phyloP scores from a whole-genome alignment of 2,329 filamentous ascomycete species.

The Aspergillus costaricaensis region DNA sequence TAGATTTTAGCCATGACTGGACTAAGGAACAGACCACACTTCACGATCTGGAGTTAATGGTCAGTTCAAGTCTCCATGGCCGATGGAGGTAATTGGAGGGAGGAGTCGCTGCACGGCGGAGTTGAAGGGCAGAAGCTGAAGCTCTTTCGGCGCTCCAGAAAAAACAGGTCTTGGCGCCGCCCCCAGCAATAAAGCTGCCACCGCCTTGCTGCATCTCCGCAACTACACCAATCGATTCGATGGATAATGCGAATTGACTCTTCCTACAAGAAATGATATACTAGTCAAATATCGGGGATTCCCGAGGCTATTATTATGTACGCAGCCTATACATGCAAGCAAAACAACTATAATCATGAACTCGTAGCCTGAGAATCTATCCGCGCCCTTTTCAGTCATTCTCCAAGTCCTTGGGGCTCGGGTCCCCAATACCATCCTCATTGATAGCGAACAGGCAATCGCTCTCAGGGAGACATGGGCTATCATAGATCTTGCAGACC shows the following conservation, averaged over 20 bases:
- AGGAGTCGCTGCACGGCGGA: constrained; percentile 18
- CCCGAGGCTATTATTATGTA: not conserved
- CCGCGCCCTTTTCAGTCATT: constrained; percentile 60
- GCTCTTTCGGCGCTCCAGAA: constrained; percentile 28
- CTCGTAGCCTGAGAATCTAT: constrained; percentile 19
- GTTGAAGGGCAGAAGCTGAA: constrained; percentile 32
- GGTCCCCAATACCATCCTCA: constrained; percentile 95
- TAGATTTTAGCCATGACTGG: constrained; percentile 69
- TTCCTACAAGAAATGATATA: too few relatives aligned
- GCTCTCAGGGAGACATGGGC: constrained; percentile 91
- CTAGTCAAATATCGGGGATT: not conserved
- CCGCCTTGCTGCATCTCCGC: constrained; percentile 10
- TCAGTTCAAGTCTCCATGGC: constrained; percentile 38
- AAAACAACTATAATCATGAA: constrained; percentile 28
- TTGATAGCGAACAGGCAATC: constrained; percentile 97
- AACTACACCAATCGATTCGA: constrained; percentile 2
- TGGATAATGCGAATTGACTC: not conserved
- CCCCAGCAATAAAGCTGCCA: constrained; percentile 15
- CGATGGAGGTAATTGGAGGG: constrained; percentile 22
- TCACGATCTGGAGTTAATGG: constrained; percentile 21
- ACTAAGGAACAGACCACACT: constrained; percentile 23
- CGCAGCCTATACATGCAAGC: constrained; percentile 1
- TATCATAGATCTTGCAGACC: constrained; percentile 99
- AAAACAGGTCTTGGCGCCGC: constrained; percentile 42
- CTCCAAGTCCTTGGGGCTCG: constrained; percentile 91